Evolutionary conservation across 352 stramenopile species (phyloP), one percentile per base, ranked within the genome.

Genomic region (Pythium dissimile): DNA sequence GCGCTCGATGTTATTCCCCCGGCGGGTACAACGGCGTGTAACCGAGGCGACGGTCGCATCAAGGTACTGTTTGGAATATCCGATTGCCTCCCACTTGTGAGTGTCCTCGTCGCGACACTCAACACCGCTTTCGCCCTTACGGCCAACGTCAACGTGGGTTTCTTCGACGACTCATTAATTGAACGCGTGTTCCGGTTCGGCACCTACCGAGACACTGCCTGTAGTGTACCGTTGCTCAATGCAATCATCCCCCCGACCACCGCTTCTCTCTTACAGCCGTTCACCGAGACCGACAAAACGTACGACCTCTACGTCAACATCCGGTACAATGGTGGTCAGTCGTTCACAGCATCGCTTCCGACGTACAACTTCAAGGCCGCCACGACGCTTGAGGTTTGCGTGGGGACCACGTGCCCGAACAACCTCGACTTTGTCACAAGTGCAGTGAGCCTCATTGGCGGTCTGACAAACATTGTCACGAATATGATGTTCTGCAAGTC

Each of bases 401-500:
- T 79, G 28, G 92, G 98, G 69, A 88, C 86, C 20, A 91, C 98
- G 53, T 39, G 34, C 18, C 34, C 34, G 6, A 16, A 3, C 34
- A 11, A n/a, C 11, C 34, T 15, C 34, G 34, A 39, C 5, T 16
- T 39, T 16, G 34, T 39, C 12, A 16, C 18, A 16, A 3, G 5
- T 16, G 15, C 11, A 16, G 18, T 39, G 11, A 3, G 5, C 18
- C 34, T 11, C 4, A 11, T 39, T 7, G 15, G 34, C 37, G 37
- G 24, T 23, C 5, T 24, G 15, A 43, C 3, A 3, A 18, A 43
- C 37, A 5, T 13, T 3, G 7, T 43, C 37, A 24, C 37, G 37
- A 95, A 96, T 56, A 97, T 90, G 18, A 98, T 97, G 88, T 84
- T 88, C 37, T 88, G 97, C n/a, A n/a, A n/a, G n/a, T n/a, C n/a